These are phyloP conservation scores for Lachancea thermotolerans DNA, from an alignment of 805 yeast genomes.

Conservation along the genomic window DNA sequence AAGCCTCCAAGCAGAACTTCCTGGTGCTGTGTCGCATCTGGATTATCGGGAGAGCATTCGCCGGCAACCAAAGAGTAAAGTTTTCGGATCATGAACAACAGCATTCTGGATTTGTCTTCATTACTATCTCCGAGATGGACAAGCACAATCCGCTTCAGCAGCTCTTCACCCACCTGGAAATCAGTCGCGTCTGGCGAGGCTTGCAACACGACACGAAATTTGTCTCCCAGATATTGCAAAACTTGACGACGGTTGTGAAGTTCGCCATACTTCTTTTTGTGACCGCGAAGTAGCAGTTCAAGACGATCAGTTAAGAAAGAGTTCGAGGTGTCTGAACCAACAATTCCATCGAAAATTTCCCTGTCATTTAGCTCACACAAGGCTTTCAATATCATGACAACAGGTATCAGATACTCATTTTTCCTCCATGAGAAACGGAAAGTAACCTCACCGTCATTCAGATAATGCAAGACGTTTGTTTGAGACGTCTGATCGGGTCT, in stretches of 20 bases:
- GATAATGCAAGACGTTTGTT: constrained; percentile 93
- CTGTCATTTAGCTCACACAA: constrained; percentile 85
- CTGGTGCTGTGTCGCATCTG: constrained; percentile 99
- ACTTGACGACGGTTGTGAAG: constrained; percentile 79
- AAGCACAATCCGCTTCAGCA: constrained; percentile 73
- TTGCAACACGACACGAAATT: constrained; percentile 87
- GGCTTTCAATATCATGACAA: constrained; percentile 85
- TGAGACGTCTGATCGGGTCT: constrained; percentile 97
- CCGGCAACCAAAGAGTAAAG: constrained; percentile 93
- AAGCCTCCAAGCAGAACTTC: constrained; percentile 94
- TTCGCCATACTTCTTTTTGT: constrained; percentile 60
- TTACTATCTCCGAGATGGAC: constrained; percentile 69
- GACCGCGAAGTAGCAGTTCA: constrained; percentile 83
- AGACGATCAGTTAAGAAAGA: constrained; percentile 97
- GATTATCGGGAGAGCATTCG: constrained; percentile 94
- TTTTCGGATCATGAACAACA: constrained; percentile 92
- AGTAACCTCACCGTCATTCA: constrained; percentile 92
- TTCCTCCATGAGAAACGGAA: constrained; percentile 97
- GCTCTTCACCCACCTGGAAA: constrained; percentile 83
- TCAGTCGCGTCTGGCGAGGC: constrained; percentile 86
- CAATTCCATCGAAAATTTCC: constrained; percentile 93
- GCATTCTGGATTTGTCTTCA: constrained; percentile 76
- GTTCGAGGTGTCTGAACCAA: constrained; percentile 79
- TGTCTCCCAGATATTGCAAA: constrained; percentile 91
- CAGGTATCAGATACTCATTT: constrained; percentile 92